phyloP scores from a whole-genome alignment of 805 yeast genomes.

The Wickerhamia fluorescens region DNA sequence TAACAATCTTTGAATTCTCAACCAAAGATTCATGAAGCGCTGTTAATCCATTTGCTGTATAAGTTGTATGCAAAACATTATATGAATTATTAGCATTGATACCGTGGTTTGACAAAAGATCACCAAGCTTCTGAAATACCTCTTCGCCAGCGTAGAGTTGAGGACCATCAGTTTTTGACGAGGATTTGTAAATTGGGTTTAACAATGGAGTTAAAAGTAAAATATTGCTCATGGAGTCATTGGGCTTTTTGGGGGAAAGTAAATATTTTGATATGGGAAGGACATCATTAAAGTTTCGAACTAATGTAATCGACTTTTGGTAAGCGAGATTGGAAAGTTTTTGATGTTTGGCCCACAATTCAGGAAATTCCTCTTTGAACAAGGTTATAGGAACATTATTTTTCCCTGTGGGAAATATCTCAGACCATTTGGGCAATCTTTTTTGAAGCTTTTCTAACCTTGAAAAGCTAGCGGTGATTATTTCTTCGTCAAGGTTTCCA shows the following conservation, averaged over 20 bases:
- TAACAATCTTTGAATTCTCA: slow-evolving; percentile 44
- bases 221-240: slow-evolving; percentile 18
- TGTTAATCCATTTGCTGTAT: slow-evolving; percentile 52
- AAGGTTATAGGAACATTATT: slow-evolving; percentile 9
- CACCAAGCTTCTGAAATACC: slow-evolving; percentile 47
- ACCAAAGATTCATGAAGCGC: slow-evolving; percentile 47
- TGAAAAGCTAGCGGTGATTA: slow-evolving; percentile 30
- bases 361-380: slow-evolving; percentile 22
- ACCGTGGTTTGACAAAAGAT: slow-evolving; percentile 32
- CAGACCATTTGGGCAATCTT: slow-evolving; percentile 38
- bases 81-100: slow-evolving; percentile 22
- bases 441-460: slow-evolving; percentile 40
- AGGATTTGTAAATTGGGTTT: slow-evolving; percentile 25
- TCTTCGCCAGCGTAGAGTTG: slow-evolving; percentile 40
- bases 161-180: slow-evolving; percentile 1
- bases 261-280: slow-evolving; percentile 43
- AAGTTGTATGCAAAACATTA: slow-evolving; percentile 50
- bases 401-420: slow-evolving; percentile 28
- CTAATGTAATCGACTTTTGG: slow-evolving; percentile 44
- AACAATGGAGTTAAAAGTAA: slow-evolving; percentile 32
- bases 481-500: slow-evolving; percentile 39
- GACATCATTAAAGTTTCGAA: slow-evolving; percentile 45
- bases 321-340: slow-evolving; percentile 40
- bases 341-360: slow-evolving; percentile 37
- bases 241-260: slow-evolving; percentile 9